These are phyloP conservation scores for Zopfia rhizophila DNA, from an alignment of 2,329 filamentous ascomycete species.

Conservation along the genomic window DNA sequence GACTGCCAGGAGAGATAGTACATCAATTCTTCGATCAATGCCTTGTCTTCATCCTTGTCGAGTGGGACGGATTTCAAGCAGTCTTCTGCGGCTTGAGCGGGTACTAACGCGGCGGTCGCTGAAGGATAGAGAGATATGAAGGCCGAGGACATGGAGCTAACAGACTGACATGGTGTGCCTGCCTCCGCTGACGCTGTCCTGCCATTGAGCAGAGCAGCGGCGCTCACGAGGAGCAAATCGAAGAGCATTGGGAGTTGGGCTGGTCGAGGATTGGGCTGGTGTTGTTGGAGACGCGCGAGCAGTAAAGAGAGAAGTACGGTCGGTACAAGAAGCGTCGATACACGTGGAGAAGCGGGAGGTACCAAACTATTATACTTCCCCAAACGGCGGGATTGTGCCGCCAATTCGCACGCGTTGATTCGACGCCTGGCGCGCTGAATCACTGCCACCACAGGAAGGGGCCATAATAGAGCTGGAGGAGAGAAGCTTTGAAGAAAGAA, in stretches of 20 bases:
- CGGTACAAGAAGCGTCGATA: too few relatives aligned
- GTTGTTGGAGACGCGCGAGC: too few relatives aligned
- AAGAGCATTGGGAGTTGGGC: conserved; percentile 21
- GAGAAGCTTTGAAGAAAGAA: background rate
- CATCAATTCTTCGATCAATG: conserved; percentile 32
- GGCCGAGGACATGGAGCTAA: conserved; percentile 27
- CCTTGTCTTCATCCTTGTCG: conserved; percentile 26
- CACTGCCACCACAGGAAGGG: conserved; percentile 23
- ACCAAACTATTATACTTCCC: conserved; percentile 19
- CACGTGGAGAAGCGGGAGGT: too few relatives aligned
- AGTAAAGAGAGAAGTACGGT: too few relatives aligned
- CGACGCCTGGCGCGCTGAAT: conserved; percentile 8
- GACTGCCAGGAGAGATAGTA: conserved; percentile 41
- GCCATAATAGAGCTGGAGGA: conserved; percentile 12
- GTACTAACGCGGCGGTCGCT: conserved; percentile 24
- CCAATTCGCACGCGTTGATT: conserved; percentile 13
- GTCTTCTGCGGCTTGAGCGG: conserved; percentile 25
- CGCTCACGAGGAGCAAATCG: conserved; percentile 25
- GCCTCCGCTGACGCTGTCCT: conserved; percentile 22
- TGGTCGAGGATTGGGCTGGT: too few relatives aligned
- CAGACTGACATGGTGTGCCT: conserved; percentile 24
- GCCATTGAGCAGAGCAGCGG: conserved; percentile 27
- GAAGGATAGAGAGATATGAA: conserved; percentile 22
- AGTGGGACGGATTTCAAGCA: conserved; percentile 43
- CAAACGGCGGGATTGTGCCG: conserved; percentile 2